Evolutionary conservation across 768 basidiomycete genomes (phyloP).

Genomic region (Butyriboletus loyo): DNA sequence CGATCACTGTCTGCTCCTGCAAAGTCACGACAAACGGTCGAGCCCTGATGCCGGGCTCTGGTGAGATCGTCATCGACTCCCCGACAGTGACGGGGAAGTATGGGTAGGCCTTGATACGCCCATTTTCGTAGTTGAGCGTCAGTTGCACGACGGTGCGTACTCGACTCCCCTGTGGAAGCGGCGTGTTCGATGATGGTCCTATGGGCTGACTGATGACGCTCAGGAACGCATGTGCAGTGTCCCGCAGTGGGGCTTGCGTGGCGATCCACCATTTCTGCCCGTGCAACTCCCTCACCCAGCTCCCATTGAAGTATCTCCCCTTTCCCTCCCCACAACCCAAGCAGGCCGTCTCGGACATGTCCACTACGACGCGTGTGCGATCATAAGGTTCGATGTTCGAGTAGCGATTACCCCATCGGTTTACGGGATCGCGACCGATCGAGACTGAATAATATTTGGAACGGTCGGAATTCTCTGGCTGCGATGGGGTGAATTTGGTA

Average conservation of each 20-base stretch:
- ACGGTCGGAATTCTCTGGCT: slow-evolving; percentile 16
- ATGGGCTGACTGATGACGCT: slow-evolving; percentile 57
- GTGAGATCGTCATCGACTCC: slow-evolving; percentile 42
- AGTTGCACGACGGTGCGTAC: slow-evolving; percentile 81
- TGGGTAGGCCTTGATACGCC: slow-evolving; percentile 67
- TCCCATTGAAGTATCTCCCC: slow-evolving; percentile 76
- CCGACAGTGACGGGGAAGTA: slow-evolving; percentile 72
- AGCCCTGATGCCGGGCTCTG: slow-evolving; percentile 41
- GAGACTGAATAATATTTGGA: slow-evolving; percentile 54
- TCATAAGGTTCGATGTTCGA: slow-evolving; percentile 75
- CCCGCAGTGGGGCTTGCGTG: slow-evolving; percentile 73
- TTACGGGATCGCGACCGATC: slow-evolving; percentile 43
- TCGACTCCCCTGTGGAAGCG: slow-evolving; percentile 37
- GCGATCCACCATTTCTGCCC: slow-evolving; percentile 85
- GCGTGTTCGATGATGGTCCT: slow-evolving; percentile 31
- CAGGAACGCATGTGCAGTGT: slow-evolving; percentile 74
- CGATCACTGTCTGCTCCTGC: slow-evolving; percentile 40
- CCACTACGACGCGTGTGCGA: slow-evolving; percentile 67
- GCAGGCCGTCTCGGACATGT: slow-evolving; percentile 18
- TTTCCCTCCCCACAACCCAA: slow-evolving; percentile 22
- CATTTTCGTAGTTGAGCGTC: slow-evolving; percentile 67
- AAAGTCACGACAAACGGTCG: slow-evolving; percentile 59
- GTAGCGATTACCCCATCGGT: slow-evolving; percentile 64
- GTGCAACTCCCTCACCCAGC: slow-evolving; percentile 74
- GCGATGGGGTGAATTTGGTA: slow-evolving; percentile 6